Conservation (phyloP, 495 filamentous ascomycete genomes). For the Penicillium macrosclerotiorum region DNA sequence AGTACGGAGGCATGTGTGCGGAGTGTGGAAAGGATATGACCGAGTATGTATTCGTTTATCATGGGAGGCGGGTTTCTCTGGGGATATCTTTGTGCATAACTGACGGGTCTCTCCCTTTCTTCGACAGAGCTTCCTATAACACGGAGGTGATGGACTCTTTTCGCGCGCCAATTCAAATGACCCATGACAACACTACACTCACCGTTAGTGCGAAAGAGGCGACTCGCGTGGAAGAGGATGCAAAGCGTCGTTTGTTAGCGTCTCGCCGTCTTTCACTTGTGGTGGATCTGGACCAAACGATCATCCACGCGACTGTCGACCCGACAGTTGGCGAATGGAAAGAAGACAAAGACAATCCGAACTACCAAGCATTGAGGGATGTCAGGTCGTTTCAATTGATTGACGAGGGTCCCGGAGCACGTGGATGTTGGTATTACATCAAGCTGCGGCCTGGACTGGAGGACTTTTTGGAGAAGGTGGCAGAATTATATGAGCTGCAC, state of each 20-base stretch:
- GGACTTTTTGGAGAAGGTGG: slow-evolving; percentile 75
- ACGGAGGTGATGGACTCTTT: slow-evolving; percentile 60
- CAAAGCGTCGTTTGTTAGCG: slow-evolving; percentile 77
- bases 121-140: slow-evolving; percentile 53
- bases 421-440: slow-evolving; percentile 91
- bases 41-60: slow-evolving; percentile 60
- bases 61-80: too few species aligned
- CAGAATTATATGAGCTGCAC: slow-evolving; percentile 86
- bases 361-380: slow-evolving; percentile 85
- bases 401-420: slow-evolving; percentile 75
- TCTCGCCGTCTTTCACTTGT: slow-evolving; percentile 84
- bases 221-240: slow-evolving; percentile 74
- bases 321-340: slow-evolving; percentile 97
- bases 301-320: slow-evolving; percentile 97
- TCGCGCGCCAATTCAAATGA: slow-evolving; percentile 88
- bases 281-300: slow-evolving; percentile 96
- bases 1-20: slow-evolving; percentile 86
- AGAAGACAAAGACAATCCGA: slow-evolving; percentile 80
- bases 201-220: slow-evolving; percentile 72
- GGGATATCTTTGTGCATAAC: too few species aligned
- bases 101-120: neutral
- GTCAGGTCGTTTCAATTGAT: slow-evolving; percentile 82
- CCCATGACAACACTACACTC: slow-evolving; percentile 84
- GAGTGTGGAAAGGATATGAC: slow-evolving; percentile 98
- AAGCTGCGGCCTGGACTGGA: slow-evolving; percentile 93